Base-by-base conservation (phyloP, 257 asterid genomes). In the Solanum rostratum region DNA sequence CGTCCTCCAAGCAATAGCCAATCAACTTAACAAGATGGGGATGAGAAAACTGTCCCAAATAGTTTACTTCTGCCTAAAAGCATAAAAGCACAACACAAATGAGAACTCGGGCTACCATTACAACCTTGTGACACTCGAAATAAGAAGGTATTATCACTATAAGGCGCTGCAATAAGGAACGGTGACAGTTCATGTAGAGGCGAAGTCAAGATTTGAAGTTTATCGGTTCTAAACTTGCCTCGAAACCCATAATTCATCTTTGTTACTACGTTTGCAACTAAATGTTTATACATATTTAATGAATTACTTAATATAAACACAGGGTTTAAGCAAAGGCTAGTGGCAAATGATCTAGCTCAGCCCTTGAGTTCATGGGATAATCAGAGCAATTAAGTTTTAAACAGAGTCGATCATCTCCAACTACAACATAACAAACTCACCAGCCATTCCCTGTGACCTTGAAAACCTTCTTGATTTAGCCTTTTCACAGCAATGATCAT, bases 381-480 rank as follows among this genome's bases (percentile, higher is more conserved):
- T 33, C 52, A n/a, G 41, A 22, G 12, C 59, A 81, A 15, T 60
- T 22, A 37, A 29, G 83, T n/a, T 33, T 52, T 53, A 5, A 54
- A 54, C 10, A 4, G 37, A 6, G 22, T 37, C 6, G 1, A 20
- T 45, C 29, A 73, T 24, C 20, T 27, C 65, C 66, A 33, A 33
- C 43, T n/a, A 18, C 39, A n/a, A 39, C 30, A 52, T 11, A 68
- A 84, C 63, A 83, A 81, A 87, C 95, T 93, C 85, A 95, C 99
- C 93, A 95, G 86, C 98, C 98, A 95, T 86, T 94, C 99, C 65
- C 90, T 80, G 81, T 94, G 98, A 54, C 99, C 97, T 82, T 96
- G 98, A 84, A 81, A 88, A 62, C 97, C 90, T 71, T 92, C 93
- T 88, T 90, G 95, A 84, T 92, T 90, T n/a, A 94, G 94, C 83